Base-by-base conservation (phyloP, 495 filamentous ascomycete genomes). In the Aspergillus conjunctus region DNA sequence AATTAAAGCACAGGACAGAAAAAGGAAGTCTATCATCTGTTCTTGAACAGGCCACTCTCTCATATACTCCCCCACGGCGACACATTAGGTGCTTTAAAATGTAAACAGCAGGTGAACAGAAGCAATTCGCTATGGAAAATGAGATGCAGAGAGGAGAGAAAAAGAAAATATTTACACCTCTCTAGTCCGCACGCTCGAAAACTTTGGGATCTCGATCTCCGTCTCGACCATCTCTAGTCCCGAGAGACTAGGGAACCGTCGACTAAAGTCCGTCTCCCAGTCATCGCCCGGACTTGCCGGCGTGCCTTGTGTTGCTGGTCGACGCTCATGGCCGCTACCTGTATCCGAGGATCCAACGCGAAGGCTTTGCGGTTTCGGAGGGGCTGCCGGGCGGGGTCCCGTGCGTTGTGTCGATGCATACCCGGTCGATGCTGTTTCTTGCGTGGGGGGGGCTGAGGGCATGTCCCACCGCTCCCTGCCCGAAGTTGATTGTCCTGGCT, bases 221-320 rank as follows among this genome's bases (percentile, higher is more conserved):
- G 83, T 85, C 69, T 88, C 91, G 32, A 91, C 88, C 87, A 95
- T 90, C 78, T 96, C 92, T 50, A 96, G 79, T 1, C 88, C 85
- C 21, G 83, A 85, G 22, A 97, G 77, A 66, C 86, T 91, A 1
- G 92, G 92, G 71, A 90, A 97, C 46, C 90, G 79, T 72, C 89
- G 88, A 64, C 86, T 87, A 68, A 97, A 97, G 70, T 88, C 86
- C 31, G 70, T 73, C 66, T 90, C 86, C 85, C 86, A 88, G 60
- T 90, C 88, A 4, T 87, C 85, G 1, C 65, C 62, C 2, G 67
- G 62, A n/a, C 57, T 72, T 9, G 66, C 51, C 5, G 72, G 66
- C 11, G 67, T 66, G 20, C 50, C 60, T 20, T 66, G 71, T 43
- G 62, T 50, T 34, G 66, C 57, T 8, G 59, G 67, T 31, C 62